Evolutionary conservation across 2,329 filamentous ascomycete genomes (phyloP).

Genomic region (Cordyceps cicadae): DNA sequence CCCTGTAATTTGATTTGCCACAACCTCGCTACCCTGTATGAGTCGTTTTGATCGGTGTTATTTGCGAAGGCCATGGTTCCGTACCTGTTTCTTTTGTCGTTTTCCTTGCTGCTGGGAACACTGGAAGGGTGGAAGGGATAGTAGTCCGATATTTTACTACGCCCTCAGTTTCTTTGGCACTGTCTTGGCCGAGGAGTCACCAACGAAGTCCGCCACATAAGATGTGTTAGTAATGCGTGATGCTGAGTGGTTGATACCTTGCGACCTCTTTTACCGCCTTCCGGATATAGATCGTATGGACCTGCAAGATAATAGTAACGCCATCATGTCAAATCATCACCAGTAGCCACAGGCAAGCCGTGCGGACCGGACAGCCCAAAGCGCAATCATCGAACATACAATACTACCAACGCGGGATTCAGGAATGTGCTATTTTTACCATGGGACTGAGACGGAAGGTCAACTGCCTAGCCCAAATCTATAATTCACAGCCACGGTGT

Average conservation of each 20-base stretch:
- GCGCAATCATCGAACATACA: no score
- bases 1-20: slow-evolving; percentile 9
- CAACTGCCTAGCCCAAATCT: background rate
- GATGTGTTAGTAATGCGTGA: background rate
- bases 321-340: no score
- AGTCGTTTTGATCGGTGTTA: background rate
- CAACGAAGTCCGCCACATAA: no score
- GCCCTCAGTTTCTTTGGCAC: background rate
- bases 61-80: no score
- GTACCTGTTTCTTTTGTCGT: no score
- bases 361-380: no score
- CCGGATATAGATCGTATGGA: background rate
- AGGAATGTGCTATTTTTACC: background rate
- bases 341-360: no score
- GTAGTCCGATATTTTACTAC: background rate
- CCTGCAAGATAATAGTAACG: no score
- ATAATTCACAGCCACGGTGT: background rate
- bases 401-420: background rate
- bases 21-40: background rate
- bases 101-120: no score
- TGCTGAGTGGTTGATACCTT: background rate
- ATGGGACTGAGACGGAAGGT: background rate
- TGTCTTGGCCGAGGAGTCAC: background rate
- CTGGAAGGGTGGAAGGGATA: no score
- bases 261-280: background rate